These are phyloP conservation scores for Haplosporangium gracile DNA, from an alignment of 192 early-diverging fungal genomes.

Conservation along the genomic window DNA sequence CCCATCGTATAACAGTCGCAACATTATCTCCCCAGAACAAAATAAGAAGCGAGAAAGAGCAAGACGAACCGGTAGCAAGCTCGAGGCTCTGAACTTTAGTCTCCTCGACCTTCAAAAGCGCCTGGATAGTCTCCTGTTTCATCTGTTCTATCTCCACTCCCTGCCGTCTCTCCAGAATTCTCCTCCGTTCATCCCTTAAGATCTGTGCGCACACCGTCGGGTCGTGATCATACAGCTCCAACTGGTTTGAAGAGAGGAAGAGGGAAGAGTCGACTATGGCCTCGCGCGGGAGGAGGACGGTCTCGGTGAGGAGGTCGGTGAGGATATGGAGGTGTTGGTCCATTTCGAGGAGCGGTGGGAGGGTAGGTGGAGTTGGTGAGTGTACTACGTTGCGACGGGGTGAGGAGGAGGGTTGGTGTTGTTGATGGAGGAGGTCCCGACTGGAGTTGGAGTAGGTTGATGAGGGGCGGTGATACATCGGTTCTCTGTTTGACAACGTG, in stretches of 20 bases:
- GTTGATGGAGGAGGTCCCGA: neutral
- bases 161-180: slow-evolving; percentile 11
- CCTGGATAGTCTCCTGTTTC: slow-evolving; percentile 22
- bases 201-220: neutral
- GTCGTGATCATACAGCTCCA: slow-evolving; percentile 26
- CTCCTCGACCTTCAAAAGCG: slow-evolving; percentile 9
- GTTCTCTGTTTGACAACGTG: neutral
- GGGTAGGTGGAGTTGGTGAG: neutral
- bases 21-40: neutral
- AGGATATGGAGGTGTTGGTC: slow-evolving; percentile 9
- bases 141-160: slow-evolving; percentile 17
- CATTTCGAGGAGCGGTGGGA: neutral
- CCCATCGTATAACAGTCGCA: neutral
- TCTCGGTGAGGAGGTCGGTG: slow-evolving; percentile 9
- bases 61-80: slow-evolving; percentile 4
- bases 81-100: neutral
- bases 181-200: slow-evolving; percentile 12
- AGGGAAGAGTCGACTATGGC: slow-evolving; percentile 5
- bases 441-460: slow-evolving; percentile 2
- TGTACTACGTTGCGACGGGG: neutral
- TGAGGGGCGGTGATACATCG: neutral
- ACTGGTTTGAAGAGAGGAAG: neutral
- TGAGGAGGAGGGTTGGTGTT: neutral
- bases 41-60: neutral
- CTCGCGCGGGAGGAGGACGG: slow-evolving; percentile 4